phyloP scores from a whole-genome alignment of 2,329 filamentous ascomycete genomes.

The Lomentospora prolificans region DNA sequence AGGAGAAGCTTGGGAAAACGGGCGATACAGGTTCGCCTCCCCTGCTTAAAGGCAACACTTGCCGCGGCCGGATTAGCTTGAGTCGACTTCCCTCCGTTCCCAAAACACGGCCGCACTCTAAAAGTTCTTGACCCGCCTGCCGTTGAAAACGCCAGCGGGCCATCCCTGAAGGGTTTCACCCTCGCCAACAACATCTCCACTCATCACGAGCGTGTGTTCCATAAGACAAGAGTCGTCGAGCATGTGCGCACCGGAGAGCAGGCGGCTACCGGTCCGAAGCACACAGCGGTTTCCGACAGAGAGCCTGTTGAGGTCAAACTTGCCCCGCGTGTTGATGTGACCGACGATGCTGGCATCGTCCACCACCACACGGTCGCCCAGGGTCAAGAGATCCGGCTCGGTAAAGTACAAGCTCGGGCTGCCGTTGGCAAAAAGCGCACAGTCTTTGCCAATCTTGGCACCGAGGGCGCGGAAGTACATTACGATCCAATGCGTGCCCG shows the following conservation, averaged over 20 bases:
- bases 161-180: constrained; percentile 43
- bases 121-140: constrained; percentile 10
- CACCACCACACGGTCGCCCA: constrained; percentile 42
- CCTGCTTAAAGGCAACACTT: too few relatives aligned
- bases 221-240: constrained; percentile 40
- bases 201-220: constrained; percentile 49
- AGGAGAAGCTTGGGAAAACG: too few relatives aligned
- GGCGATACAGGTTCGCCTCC: too few relatives aligned
- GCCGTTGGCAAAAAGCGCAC: constrained; percentile 44
- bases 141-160: constrained; percentile 35
- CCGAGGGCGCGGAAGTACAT: constrained; percentile 45
- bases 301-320: constrained; percentile 43
- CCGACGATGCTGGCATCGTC: constrained; percentile 47
- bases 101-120: neutral
- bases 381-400: constrained; percentile 43
- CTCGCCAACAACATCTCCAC: constrained; percentile 43
- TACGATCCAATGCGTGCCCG: constrained; percentile 40
- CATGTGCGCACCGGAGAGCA: constrained; percentile 45
- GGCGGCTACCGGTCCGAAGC: constrained; percentile 37
- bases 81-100: neutral
- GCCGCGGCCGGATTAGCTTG: too few relatives aligned
- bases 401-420: constrained; percentile 43
- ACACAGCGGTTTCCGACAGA: constrained; percentile 41
- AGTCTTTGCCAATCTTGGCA: constrained; percentile 43
- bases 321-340: constrained; percentile 47